Conservation (phyloP, 2,329 filamentous ascomycete species). For the Monosporascus sp. region DNA sequence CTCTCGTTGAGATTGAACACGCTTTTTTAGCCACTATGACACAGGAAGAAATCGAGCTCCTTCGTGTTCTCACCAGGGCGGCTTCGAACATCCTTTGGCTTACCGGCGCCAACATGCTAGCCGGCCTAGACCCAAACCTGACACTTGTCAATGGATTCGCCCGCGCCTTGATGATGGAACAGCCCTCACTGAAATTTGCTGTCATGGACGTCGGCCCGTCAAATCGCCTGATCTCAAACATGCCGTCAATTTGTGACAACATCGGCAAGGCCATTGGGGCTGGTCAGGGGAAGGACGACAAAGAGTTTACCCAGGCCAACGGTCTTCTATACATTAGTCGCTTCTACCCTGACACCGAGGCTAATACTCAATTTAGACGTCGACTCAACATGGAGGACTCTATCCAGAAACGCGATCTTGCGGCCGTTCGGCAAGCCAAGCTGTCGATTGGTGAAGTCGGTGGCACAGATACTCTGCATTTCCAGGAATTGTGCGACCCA, state of each 20-base stretch:
- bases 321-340: conserved; percentile 16
- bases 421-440: no score
- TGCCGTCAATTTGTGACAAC: not conserved
- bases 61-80: conserved; percentile 8
- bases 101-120: conserved; percentile 5
- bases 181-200: not conserved
- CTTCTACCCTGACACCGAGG: conserved; percentile 11
- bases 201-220: conserved; percentile 8
- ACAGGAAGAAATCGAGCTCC: conserved; percentile 6
- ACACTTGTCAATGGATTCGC: no score
- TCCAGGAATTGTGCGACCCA: no score
- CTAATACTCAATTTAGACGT: conserved; percentile 17
- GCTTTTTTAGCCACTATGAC: conserved; percentile 10
- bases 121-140: no score
- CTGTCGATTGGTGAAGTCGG: no score
- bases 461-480: not conserved
- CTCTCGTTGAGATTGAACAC: conserved; percentile 8
- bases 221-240: not conserved
- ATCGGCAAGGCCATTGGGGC: not conserved
- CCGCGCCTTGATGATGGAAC: no score
- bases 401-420: not conserved
- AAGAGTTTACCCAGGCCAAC: conserved; percentile 9
- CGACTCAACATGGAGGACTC: not conserved
- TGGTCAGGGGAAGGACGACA: conserved; percentile 7
- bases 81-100: conserved; percentile 12